Evolutionary conservation across 1,284 basidiomycete species (phyloP).

Genomic region (Waitea zeae): DNA sequence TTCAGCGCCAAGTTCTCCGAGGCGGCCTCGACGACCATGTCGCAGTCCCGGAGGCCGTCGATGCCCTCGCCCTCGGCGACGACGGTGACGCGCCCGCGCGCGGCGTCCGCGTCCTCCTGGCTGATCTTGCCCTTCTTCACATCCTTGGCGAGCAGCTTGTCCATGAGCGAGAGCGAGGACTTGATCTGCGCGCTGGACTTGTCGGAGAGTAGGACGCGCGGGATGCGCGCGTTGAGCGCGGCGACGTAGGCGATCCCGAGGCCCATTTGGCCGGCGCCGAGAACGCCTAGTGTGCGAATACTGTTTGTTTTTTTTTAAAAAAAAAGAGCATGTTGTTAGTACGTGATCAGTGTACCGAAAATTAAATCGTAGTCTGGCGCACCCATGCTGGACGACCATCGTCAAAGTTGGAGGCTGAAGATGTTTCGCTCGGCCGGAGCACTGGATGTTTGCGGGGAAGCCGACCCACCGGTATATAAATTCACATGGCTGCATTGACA

Average conservation of each 20-base stretch:
- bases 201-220: constrained; percentile 65
- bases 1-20: constrained; percentile 79
- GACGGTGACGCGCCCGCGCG: constrained; percentile 43
- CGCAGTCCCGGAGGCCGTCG: constrained; percentile 51
- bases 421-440: too few relatives aligned
- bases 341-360: too few relatives aligned
- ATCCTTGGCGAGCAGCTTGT: constrained; percentile 78
- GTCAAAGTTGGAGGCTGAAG: too few relatives aligned
- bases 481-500: too few relatives aligned
- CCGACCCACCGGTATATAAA: too few relatives aligned
- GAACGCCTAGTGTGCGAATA: constrained; percentile 56
- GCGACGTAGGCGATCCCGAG: constrained; percentile 79
- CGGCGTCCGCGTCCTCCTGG: constrained; percentile 56
- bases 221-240: constrained; percentile 61
- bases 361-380: too few relatives aligned
- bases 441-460: too few relatives aligned
- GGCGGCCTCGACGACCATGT: constrained; percentile 88
- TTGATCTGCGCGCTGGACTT: constrained; percentile 38
- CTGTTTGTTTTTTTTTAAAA: too few relatives aligned
- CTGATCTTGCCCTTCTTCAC: constrained; percentile 73
- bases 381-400: too few relatives aligned
- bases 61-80: constrained; percentile 30
- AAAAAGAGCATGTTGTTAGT: too few relatives aligned
- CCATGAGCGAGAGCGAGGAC: constrained; percentile 51
- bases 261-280: constrained; percentile 82